These are phyloP conservation scores for Gossypium gossypioides DNA, from an alignment of 441 rosid genomes.

Conservation along the genomic window DNA sequence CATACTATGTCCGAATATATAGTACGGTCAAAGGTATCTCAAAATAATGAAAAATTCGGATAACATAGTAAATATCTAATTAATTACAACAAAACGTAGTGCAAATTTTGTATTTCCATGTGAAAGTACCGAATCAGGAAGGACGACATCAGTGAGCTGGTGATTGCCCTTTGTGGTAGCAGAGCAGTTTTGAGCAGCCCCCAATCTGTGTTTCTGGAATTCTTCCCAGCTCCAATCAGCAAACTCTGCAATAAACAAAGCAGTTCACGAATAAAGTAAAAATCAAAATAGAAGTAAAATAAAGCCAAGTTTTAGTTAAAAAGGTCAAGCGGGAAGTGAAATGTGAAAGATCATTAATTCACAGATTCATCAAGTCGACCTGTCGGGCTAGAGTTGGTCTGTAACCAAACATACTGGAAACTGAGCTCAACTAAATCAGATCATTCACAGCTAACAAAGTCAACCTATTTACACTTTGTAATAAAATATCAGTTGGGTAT, in stretches of 20 bases:
- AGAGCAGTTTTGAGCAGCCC: constrained; percentile 93
- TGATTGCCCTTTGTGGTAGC: constrained; percentile 74
- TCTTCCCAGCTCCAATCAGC: constrained; percentile 91
- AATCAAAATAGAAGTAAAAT: background rate
- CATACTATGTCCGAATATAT: background rate
- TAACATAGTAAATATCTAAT: background rate
- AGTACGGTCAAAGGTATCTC: background rate
- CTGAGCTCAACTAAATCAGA: background rate
- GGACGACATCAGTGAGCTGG: constrained; percentile 47
- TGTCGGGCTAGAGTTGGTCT: background rate
- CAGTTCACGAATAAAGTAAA: background rate
- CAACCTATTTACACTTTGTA: background rate
- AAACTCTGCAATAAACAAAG: constrained; percentile 37
- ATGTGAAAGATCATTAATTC: too few relatives aligned
- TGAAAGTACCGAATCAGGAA: constrained; percentile 45
- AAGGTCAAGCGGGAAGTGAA: too few relatives aligned
- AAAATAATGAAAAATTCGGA: background rate
- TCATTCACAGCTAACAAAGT: background rate
- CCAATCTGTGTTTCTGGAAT: constrained; percentile 68
- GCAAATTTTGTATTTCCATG: background rate
- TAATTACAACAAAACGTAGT: background rate
- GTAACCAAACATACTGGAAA: background rate
- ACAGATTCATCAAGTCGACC: background rate
- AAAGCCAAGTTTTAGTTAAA: too few relatives aligned
- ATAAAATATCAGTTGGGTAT: background rate